A percentile compares a stretch with the other conserved stretches of the same genome.
These are phyloP conservation scores for Kingdonia uniflora DNA, from an alignment of 164 flowering plant genomes.

Conservation along the genomic window DNA sequence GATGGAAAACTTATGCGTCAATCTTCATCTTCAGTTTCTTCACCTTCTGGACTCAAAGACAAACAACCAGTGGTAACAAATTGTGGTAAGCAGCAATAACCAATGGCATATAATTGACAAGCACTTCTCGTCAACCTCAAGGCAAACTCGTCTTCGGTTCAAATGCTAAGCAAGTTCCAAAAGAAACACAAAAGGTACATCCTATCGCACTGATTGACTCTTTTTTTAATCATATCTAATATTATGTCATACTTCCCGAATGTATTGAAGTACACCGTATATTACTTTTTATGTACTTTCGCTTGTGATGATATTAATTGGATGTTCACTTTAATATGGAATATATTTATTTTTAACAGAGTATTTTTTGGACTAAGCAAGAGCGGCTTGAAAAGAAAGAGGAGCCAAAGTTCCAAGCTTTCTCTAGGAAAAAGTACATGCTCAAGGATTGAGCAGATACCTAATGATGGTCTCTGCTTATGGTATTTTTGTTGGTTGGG, in stretches of 20 bases:
- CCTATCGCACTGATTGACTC: not conserved
- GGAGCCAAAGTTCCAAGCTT: constrained; percentile 4
- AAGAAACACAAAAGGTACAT: constrained; percentile 37
- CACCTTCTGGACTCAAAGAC: constrained; percentile 36
- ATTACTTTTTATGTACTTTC: too few relatives aligned
- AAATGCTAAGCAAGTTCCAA: constrained; percentile 36
- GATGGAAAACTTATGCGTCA: constrained; percentile 66
- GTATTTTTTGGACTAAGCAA: too few relatives aligned
- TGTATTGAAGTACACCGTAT: too few relatives aligned
- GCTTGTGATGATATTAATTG: too few relatives aligned
- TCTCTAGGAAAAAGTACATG: constrained; percentile 2
- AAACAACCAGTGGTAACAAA: constrained; percentile 25
- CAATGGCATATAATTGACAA: constrained; percentile 37
- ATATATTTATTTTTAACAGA: too few relatives aligned
- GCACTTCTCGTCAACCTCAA: constrained; percentile 39
- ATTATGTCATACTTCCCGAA: not conserved
- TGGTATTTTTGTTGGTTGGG: too few relatives aligned
- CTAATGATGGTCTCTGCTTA: too few relatives aligned
- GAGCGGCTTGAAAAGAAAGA: constrained; percentile 1
- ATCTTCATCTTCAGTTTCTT: constrained; percentile 33
- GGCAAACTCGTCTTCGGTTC: constrained; percentile 97
- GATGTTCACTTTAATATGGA: too few relatives aligned
- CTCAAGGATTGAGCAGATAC: constrained; percentile 1
- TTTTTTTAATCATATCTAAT: not conserved
- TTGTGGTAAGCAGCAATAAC: constrained; percentile 30